These are phyloP conservation scores for Cardamine resedifolia DNA, from an alignment of 345 rosid species.

Conservation along the genomic window DNA sequence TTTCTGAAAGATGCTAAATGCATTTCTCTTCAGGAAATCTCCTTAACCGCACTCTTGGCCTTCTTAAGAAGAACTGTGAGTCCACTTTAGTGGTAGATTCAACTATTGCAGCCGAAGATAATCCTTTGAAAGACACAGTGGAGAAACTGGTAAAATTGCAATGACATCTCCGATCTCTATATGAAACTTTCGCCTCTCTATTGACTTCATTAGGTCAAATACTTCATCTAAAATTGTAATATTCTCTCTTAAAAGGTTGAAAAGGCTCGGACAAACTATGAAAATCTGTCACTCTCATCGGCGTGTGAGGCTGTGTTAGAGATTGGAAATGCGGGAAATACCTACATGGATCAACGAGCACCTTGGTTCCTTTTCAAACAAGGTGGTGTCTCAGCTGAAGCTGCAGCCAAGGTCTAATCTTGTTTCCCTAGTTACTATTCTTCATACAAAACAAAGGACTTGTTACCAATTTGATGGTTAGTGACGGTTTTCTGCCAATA, in stretches of 20 bases:
- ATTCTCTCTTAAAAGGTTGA: conserved; percentile 50
- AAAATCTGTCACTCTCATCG: conserved; percentile 62
- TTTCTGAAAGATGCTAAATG: not conserved
- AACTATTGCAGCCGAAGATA: conserved; percentile 63
- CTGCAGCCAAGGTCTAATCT: conserved; percentile 77
- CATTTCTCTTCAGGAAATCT: conserved; percentile 68
- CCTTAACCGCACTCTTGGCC: conserved; percentile 91
- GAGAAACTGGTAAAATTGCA: conserved; percentile 58
- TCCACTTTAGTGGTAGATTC: conserved; percentile 82
- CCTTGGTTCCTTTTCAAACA: conserved; percentile 93
- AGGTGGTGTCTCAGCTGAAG: conserved; percentile 77
- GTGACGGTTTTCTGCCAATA: conserved; percentile 7
- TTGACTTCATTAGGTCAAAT: not conserved
- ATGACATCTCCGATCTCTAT: not conserved
- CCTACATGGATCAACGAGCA: conserved; percentile 73
- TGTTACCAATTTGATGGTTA: not conserved
- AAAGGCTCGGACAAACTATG: conserved; percentile 63
- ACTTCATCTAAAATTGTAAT: not conserved
- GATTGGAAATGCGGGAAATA: conserved; percentile 87
- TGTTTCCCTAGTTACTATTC: not conserved
- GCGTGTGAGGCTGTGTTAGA: conserved; percentile 89
- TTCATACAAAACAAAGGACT: not conserved
- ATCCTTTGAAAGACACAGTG: conserved; percentile 59
- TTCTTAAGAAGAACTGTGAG: conserved; percentile 79
- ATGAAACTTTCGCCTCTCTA: not conserved